Evolutionary conservation across 371 early-diverging fungal species (phyloP), one percentile per base, ranked within the genome.

Genomic region (Mortierella sp.): DNA sequence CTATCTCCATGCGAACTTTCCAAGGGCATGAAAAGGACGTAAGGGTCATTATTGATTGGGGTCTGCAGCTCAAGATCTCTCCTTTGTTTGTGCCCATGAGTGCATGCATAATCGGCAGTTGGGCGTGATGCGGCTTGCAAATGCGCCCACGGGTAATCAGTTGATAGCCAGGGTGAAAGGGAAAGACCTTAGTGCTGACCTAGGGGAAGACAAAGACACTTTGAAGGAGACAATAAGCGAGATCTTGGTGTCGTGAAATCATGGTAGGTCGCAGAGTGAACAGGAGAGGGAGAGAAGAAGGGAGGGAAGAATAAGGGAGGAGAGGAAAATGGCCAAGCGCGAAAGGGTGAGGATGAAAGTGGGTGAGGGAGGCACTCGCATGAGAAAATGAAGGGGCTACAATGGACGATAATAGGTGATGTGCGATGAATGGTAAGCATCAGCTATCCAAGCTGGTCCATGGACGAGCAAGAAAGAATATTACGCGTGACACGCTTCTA

Each of bases 41-140:
- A 51, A 51, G 51, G 51, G 51, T 18, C 51, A 51, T 51, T 18
- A 6, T 51, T 18, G 51, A 48, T 48, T 51, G 51, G 51, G 51
- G 51, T 21, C 21, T n/a, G 56, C 56, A 56, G 4, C 51, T 51
- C 21, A 51, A 51, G 21, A 5, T 21, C n/a, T n/a, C 12, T 11
- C 56, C 11, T n/a, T 27, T n/a, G 56, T n/a, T 27, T 11, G 27
- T 10, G 10, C 11, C 24, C 27, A 8, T 56, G n/a, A n/a, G 11
- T 56, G 41, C 63, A 60, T 60, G 63, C 63, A 60, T 14, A 60
- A 60, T 60, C 16, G 63, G 5, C 63, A 32, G 63, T 29, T 60
- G 63, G 63, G 63, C 18, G 32, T 32, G 32, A 16, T 32, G 32
- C 32, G 5, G 16, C 4, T 60, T 27, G 58, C 3, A 5, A 6